phyloP scores from a whole-genome alignment of 2,329 filamentous ascomycete species.

The Helotiales sp. region DNA sequence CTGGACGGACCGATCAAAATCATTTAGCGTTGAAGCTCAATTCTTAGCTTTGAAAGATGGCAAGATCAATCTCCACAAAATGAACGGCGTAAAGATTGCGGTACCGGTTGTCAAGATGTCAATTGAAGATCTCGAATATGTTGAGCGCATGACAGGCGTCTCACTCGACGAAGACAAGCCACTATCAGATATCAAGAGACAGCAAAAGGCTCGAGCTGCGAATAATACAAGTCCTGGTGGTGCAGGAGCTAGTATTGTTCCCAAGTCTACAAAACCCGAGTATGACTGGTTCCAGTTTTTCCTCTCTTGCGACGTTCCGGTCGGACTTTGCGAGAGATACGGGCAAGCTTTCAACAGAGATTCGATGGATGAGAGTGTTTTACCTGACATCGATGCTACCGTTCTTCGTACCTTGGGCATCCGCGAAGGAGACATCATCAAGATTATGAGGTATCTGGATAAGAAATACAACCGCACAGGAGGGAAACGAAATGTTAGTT shows the following conservation, averaged over 20 bases:
- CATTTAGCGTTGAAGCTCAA: slow-evolving; percentile 96
- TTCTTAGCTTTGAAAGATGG: slow-evolving; percentile 94
- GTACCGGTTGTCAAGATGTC: slow-evolving; percentile 97
- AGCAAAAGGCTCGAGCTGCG: slow-evolving; percentile 33
- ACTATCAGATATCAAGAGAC: slow-evolving; percentile 75
- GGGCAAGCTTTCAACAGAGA: slow-evolving; percentile 87
- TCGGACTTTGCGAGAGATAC: slow-evolving; percentile 93
- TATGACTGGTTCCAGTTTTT: slow-evolving; percentile 99
- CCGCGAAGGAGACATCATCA: slow-evolving; percentile 94
- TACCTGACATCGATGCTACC: slow-evolving; percentile 85
- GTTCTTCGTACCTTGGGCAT: slow-evolving; percentile 88
- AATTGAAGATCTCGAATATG: slow-evolving; percentile 90
- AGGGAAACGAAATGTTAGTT: slow-evolving; percentile 58
- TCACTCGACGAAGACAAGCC: slow-evolving; percentile 93
- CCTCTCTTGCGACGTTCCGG: slow-evolving; percentile 86
- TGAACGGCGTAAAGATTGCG: slow-evolving; percentile 97
- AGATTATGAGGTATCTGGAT: slow-evolving; percentile 90
- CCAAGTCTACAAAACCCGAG: slow-evolving; percentile 64
- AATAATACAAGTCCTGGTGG: slow-evolving; percentile 39
- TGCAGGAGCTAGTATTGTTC: slow-evolving; percentile 67
- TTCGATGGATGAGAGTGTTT: slow-evolving; percentile 92
- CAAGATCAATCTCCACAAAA: slow-evolving; percentile 97
- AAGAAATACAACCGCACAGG: slow-evolving; percentile 74
- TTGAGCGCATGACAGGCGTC: slow-evolving; percentile 84
- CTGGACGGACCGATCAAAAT: slow-evolving; percentile 94